phyloP scores from a whole-genome alignment of 805 yeast species.

The Kazachstania kunashirensis region DNA sequence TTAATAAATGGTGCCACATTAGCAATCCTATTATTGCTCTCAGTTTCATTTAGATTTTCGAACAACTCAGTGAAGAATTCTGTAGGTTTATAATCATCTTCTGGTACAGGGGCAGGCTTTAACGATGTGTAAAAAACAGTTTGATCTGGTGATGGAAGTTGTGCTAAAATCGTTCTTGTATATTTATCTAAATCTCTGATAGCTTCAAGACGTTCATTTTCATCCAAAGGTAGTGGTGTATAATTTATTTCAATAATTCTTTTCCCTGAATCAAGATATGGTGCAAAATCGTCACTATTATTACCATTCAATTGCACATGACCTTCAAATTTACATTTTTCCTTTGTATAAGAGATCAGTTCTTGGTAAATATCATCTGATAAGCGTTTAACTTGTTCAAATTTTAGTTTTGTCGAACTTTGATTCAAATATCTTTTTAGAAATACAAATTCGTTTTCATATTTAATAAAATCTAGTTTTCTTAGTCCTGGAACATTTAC shows the following conservation, averaged over 20 bases:
- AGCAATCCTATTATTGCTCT: conserved; percentile 39
- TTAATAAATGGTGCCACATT: conserved; percentile 27
- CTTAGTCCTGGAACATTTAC: conserved; percentile 46
- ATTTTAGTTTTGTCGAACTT: conserved; percentile 52
- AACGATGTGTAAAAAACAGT: conserved; percentile 49
- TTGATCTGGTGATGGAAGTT: conserved; percentile 64
- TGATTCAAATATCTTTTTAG: conserved; percentile 41
- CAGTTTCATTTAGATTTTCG: conserved; percentile 32
- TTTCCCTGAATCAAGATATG: conserved; percentile 53
- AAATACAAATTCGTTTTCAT: conserved; percentile 36
- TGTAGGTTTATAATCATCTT: conserved; percentile 6
- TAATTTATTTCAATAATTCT: conserved; percentile 55
- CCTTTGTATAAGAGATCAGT: conserved; percentile 12
- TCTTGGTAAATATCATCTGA: conserved; percentile 13
- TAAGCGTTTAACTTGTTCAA: conserved; percentile 39
- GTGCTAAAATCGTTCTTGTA: conserved; percentile 48
- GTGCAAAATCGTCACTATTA: conserved; percentile 38
- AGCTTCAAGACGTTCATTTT: conserved; percentile 27
- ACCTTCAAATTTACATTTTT: conserved; percentile 20
- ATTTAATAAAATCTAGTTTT: conserved; percentile 37
- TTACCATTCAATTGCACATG: conserved; percentile 23
- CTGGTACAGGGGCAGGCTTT: conserved; percentile 11
- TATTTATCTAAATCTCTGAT: conserved; percentile 37
- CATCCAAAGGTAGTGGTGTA: conserved; percentile 36
- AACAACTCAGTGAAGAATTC: conserved; percentile 5